Evolutionary conservation across 2,329 filamentous ascomycete genomes (phyloP).

Genomic region (Ceratocystis lukuohia): DNA sequence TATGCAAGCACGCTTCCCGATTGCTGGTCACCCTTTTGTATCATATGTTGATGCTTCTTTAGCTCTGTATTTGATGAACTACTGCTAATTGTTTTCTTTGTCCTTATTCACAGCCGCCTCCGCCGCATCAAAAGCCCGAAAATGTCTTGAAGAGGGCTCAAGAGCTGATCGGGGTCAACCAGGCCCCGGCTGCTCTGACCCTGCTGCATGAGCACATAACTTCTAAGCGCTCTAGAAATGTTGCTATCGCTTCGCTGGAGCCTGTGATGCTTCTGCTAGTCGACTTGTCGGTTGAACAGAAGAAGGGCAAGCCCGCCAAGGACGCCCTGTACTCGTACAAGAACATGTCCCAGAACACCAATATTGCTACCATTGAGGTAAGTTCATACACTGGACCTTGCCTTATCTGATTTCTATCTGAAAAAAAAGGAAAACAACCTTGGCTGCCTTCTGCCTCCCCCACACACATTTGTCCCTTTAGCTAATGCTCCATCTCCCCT

Average conservation of each 20-base stretch:
- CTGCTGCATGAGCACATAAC: slow-evolving; percentile 98
- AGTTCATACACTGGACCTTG: not conserved
- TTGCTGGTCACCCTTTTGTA: too few species aligned
- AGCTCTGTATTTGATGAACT: not conserved
- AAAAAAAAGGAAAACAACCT: not conserved
- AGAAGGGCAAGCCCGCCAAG: slow-evolving; percentile 97
- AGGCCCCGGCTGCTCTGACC: slow-evolving; percentile 80
- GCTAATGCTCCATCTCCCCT: not conserved
- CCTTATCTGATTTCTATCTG: not conserved
- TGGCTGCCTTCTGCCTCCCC: too few species aligned
- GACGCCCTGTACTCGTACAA: slow-evolving; percentile 99
- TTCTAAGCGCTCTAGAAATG: slow-evolving; percentile 94
- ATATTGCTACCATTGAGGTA: slow-evolving; percentile 89
- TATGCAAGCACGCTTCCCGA: too few species aligned
- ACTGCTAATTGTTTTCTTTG: slow-evolving; percentile 14
- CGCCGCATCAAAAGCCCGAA: slow-evolving; percentile 93
- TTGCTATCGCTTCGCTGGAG: slow-evolving; percentile 88
- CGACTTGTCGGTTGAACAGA: slow-evolving; percentile 89
- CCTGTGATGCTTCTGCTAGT: slow-evolving; percentile 97
- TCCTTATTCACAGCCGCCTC: slow-evolving; percentile 56
- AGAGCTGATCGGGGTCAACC: slow-evolving; percentile 95
- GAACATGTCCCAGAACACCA: slow-evolving; percentile 98
- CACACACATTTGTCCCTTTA: not conserved
- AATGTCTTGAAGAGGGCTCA: slow-evolving; percentile 98
- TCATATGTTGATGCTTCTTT: not conserved